These are phyloP conservation scores for Kappamyces sp. DNA, from an alignment of 192 early-diverging fungal species.

Conservation along the genomic window DNA sequence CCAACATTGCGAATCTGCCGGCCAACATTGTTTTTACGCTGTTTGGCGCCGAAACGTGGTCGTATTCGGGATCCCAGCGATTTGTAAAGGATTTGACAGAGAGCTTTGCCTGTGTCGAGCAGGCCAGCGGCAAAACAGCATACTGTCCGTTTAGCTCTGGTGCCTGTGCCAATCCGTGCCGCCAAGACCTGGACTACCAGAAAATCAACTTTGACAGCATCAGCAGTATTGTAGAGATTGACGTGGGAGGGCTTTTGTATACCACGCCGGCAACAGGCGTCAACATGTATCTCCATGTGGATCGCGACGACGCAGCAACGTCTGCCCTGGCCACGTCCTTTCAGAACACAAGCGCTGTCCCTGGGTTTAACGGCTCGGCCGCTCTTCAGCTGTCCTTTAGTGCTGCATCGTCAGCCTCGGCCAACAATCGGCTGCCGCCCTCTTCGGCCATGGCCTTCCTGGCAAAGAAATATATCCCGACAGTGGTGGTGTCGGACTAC, in stretches of 20 bases:
- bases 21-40: conserved; percentile 72
- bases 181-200: conserved; percentile 54
- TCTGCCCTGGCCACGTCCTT: conserved; percentile 24
- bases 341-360: not conserved
- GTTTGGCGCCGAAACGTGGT: conserved; percentile 70
- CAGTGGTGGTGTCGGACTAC: conserved; percentile 61
- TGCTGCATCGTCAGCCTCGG: conserved; percentile 39
- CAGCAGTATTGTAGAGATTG: conserved; percentile 65
- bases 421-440: conserved; percentile 56
- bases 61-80: conserved; percentile 71
- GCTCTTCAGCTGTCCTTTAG: conserved; percentile 23
- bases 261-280: conserved; percentile 4
- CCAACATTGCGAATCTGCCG: conserved; percentile 32
- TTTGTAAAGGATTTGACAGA: conserved; percentile 68
- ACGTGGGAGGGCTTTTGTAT: conserved; percentile 41
- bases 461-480: conserved; percentile 53
- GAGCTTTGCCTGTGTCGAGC: conserved; percentile 50
- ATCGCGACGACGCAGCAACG: conserved; percentile 26
- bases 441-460: conserved; percentile 68
- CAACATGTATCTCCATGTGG: conserved; percentile 38
- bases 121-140: conserved; percentile 25
- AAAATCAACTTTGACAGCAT: conserved; percentile 62
- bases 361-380: conserved; percentile 6
- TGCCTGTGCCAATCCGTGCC: conserved; percentile 62
- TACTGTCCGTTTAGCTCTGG: conserved; percentile 29